These are phyloP conservation scores for Cytospora schulzeri DNA, from an alignment of 2,329 filamentous ascomycete species.

Conservation along the genomic window DNA sequence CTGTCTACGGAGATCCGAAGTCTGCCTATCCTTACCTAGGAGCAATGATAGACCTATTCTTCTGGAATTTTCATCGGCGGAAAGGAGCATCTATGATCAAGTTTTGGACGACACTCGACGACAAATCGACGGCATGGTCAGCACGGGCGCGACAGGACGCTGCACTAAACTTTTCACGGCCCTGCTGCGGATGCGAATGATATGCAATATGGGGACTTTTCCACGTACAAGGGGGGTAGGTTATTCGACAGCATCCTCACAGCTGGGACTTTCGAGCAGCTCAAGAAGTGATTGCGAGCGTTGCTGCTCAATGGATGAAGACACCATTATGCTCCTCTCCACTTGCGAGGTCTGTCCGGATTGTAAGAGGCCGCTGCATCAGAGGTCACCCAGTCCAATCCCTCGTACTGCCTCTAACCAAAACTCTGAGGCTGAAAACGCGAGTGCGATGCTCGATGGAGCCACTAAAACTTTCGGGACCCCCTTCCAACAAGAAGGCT, in stretches of 20 bases:
- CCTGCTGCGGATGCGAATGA: conserved; percentile 10
- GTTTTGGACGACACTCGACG: neutral
- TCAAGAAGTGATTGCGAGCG: neutral
- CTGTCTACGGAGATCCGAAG: conserved; percentile 45
- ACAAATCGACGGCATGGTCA: conserved; percentile 10
- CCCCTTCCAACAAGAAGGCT: conserved; percentile 26
- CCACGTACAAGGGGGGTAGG: neutral
- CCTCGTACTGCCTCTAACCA: neutral
- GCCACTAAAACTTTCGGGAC: too few relatives aligned
- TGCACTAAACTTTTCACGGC: conserved; percentile 8
- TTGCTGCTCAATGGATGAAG: neutral
- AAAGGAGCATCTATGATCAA: neutral
- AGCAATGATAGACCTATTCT: neutral
- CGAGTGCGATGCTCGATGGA: neutral
- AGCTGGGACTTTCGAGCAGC: neutral
- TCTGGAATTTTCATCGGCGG: conserved; percentile 32
- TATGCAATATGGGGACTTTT: conserved; percentile 6
- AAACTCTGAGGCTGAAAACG: neutral
- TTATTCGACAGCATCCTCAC: neutral
- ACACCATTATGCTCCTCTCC: neutral
- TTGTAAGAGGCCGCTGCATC: conserved; percentile 3
- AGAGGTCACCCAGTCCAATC: neutral
- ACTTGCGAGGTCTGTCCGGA: conserved; percentile 8
- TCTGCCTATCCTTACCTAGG: conserved; percentile 39
- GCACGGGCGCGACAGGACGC: neutral